Conservation (phyloP, 306 rosid genomes). For the Morella rubra region DNA sequence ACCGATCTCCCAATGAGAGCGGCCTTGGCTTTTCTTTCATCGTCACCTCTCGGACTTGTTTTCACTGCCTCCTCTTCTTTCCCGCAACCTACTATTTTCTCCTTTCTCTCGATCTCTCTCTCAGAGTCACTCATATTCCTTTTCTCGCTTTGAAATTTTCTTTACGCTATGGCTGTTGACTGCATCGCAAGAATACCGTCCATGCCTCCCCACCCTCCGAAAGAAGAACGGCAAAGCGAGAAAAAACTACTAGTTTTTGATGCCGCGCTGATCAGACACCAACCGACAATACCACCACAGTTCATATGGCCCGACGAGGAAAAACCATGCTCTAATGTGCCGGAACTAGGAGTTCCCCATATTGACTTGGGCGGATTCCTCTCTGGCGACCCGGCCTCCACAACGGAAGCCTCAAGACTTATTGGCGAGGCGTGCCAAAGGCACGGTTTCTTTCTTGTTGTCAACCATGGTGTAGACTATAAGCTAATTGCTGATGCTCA, state of each 20-base stretch:
- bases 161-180: slow-evolving; percentile 68
- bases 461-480: slow-evolving; percentile 70
- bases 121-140: background rate
- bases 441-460: slow-evolving; percentile 86
- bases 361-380: slow-evolving; percentile 64
- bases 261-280: slow-evolving; percentile 55
- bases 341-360: slow-evolving; percentile 65
- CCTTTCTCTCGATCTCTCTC: slow-evolving; percentile 12
- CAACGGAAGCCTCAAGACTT: slow-evolving; percentile 46
- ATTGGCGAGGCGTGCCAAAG: slow-evolving; percentile 73
- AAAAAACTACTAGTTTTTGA: slow-evolving; percentile 58
- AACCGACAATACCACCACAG: slow-evolving; percentile 57
- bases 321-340: slow-evolving; percentile 49
- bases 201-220: slow-evolving; percentile 36
- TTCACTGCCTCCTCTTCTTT: slow-evolving; percentile 19
- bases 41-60: slow-evolving; percentile 43
- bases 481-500: slow-evolving; percentile 62
- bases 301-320: slow-evolving; percentile 95
- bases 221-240: slow-evolving; percentile 28
- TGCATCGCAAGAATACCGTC: slow-evolving; percentile 38
- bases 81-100: slow-evolving; percentile 2
- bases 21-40: slow-evolving; percentile 73
- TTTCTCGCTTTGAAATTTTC: slow-evolving; percentile 1
- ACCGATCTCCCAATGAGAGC: slow-evolving; percentile 49
- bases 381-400: slow-evolving; percentile 50